These are phyloP conservation scores for Selaginella tamariscina DNA, from an alignment of 75 land plant species.

Conservation along the genomic window DNA sequence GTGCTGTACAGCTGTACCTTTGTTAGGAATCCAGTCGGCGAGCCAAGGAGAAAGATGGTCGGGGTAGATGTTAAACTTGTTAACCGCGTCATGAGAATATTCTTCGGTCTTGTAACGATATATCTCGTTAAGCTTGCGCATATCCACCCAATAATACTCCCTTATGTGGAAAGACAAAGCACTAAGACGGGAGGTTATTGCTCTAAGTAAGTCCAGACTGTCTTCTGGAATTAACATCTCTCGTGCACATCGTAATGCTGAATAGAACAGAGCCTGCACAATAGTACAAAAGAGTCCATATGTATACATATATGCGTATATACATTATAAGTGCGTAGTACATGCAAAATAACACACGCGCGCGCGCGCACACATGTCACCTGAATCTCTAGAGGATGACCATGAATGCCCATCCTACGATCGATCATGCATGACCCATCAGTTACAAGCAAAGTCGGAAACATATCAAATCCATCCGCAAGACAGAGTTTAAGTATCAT, in stretches of 20 bases:
- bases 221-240: conserved; percentile 88
- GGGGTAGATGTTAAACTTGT: conserved; percentile 97
- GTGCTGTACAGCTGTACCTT: too few relatives aligned
- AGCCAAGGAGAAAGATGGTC: conserved; percentile 88
- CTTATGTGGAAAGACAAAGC: conserved; percentile 85
- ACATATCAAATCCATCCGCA: conserved; percentile 97
- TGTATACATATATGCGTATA: too few relatives aligned
- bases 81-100: conserved; percentile 89
- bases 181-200: conserved; percentile 56
- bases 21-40: conserved; percentile 74
- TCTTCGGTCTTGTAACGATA: conserved; percentile 96
- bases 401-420: conserved; percentile 96
- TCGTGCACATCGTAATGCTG: conserved; percentile 71
- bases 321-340: too few relatives aligned
- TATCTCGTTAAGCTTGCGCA: conserved; percentile 78
- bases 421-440: conserved; percentile 99
- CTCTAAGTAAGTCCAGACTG: conserved; percentile 47
- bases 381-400: conserved; percentile 95
- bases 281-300: too few relatives aligned
- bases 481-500: conserved; percentile 85
- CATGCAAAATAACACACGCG: too few relatives aligned
- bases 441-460: conserved; percentile 79
- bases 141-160: conserved; percentile 88
- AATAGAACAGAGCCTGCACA: conserved; percentile 81
- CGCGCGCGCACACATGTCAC: too few relatives aligned